phyloP scores from a whole-genome alignment of 352 stramenopile genomes.

The Pythium volutum region DNA sequence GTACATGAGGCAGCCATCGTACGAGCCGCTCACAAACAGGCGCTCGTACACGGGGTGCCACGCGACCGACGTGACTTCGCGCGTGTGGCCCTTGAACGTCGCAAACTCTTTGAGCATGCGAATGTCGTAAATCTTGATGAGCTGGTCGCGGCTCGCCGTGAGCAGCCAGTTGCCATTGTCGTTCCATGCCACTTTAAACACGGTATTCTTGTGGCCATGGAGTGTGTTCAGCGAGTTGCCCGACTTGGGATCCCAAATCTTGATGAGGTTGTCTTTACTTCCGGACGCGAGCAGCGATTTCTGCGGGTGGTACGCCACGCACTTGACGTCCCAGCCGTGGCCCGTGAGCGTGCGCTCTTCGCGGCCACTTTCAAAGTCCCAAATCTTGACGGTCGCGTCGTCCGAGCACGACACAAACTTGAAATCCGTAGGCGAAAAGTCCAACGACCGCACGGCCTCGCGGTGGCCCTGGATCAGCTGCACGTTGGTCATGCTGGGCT shows the following conservation, averaged over 20 bases:
- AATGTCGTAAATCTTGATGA: conserved; percentile 99
- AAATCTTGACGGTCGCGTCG: conserved; percentile 95
- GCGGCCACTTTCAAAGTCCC: conserved; percentile 87
- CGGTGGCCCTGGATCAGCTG: conserved; percentile 82
- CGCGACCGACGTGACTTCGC: conserved; percentile 94
- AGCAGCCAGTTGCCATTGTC: conserved; percentile 98
- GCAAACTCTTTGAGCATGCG: conserved; percentile 94
- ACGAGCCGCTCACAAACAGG: conserved; percentile 95
- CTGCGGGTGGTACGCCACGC: conserved; percentile 94
- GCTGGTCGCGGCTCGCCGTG: conserved; percentile 95
- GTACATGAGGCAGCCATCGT: conserved; percentile 97
- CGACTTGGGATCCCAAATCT: conserved; percentile 97
- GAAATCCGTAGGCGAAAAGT: conserved; percentile 95
- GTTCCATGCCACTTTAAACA: conserved; percentile 98
- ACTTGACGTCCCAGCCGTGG: conserved; percentile 98
- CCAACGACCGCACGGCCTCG: conserved; percentile 93
- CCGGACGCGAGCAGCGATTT: conserved; percentile 93
- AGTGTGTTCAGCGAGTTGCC: conserved; percentile 92
- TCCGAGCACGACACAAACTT: conserved; percentile 98
- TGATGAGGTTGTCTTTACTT: conserved; percentile 97
- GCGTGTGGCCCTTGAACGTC: conserved; percentile 94
- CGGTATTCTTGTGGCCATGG: conserved; percentile 98
- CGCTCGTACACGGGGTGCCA: conserved; percentile 97
- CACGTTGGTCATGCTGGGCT: conserved; percentile 89
- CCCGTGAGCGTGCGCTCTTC: conserved; percentile 94